A percentile compares a stretch with the other conserved stretches of the same genome.
Evolutionary conservation across 352 stramenopile species (phyloP).

Genomic region (Pythium phragmitis): DNA sequence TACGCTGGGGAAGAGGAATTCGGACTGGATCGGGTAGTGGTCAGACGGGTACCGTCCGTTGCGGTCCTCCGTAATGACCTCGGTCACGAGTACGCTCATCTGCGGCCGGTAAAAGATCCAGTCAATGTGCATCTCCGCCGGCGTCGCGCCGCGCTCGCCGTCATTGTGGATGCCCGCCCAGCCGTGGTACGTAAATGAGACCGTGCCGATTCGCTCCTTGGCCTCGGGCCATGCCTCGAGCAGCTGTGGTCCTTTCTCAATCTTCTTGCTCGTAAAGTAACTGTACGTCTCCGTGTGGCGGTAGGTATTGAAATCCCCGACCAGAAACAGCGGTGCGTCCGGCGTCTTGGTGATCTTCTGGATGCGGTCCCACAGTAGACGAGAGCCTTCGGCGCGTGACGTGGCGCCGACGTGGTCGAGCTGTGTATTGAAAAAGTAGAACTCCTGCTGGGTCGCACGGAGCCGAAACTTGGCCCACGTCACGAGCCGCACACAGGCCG

Average conservation of each 20-base stretch:
- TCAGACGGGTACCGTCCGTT: constrained; percentile 83
- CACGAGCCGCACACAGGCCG: constrained; percentile 32
- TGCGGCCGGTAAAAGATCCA: constrained; percentile 86
- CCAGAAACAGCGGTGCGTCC: constrained; percentile 64
- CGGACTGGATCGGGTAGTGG: constrained; percentile 85
- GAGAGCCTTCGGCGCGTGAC: constrained; percentile 30
- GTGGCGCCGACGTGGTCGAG: constrained; percentile 35
- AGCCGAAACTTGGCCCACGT: constrained; percentile 40
- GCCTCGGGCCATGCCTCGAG: constrained; percentile 74
- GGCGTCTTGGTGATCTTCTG: constrained; percentile 33
- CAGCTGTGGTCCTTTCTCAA: constrained; percentile 50
- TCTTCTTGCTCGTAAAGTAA: constrained; percentile 66
- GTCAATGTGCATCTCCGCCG: constrained; percentile 84
- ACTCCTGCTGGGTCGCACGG: constrained; percentile 32
- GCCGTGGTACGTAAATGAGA: constrained; percentile 87
- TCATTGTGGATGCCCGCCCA: constrained; percentile 86
- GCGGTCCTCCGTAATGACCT: constrained; percentile 82
- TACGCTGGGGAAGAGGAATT: constrained; percentile 73
- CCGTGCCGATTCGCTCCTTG: constrained; percentile 60
- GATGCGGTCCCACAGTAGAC: constrained; percentile 34
- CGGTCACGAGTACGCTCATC: constrained; percentile 71
- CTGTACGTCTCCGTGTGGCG: constrained; percentile 77
- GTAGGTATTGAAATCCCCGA: constrained; percentile 88
- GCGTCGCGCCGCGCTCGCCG: constrained; percentile 59
- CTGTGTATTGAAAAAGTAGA: constrained; percentile 46